phyloP scores from a whole-genome alignment of 108 stramenopile genomes.

The Aurantiochytrium sp. region DNA sequence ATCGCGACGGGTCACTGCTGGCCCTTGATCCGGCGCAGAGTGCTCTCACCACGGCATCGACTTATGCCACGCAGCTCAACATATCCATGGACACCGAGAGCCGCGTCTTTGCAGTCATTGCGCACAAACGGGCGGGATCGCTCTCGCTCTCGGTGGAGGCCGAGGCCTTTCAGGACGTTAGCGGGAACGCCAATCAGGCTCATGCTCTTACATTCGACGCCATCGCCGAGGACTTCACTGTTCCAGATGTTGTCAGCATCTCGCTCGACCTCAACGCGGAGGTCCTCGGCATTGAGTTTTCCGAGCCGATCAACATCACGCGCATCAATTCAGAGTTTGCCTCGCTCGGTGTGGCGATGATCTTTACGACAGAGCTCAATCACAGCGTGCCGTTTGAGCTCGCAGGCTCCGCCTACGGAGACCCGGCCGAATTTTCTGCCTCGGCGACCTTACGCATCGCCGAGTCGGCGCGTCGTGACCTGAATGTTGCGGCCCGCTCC shows the following conservation, averaged over 20 bases:
- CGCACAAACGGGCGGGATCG: neutral
- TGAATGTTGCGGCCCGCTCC: neutral
- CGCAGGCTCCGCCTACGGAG: neutral
- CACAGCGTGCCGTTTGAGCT: neutral
- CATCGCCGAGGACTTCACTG: neutral
- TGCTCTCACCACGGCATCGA: neutral
- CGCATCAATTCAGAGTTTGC: neutral
- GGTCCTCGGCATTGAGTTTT: neutral
- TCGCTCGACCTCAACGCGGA: neutral
- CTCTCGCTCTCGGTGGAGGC: neutral
- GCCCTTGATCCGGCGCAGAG: neutral
- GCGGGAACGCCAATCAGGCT: neutral
- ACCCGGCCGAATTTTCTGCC: neutral
- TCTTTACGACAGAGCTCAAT: neutral
- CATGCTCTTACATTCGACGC: neutral
- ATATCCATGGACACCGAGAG: neutral
- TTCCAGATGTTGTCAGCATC: neutral
- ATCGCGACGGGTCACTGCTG: neutral
- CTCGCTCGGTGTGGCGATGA: too few species aligned
- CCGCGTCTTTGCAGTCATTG: neutral
- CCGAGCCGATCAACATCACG: neutral
- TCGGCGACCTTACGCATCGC: neutral
- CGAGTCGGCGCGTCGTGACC: neutral
- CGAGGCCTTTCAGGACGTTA: neutral
- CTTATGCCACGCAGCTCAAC: neutral